Percentiles rank a stretch among this genome's conserved stretches.
phyloP scores from a whole-genome alignment of 1,284 basidiomycete genomes.

The Salmacisia buchloeana region DNA sequence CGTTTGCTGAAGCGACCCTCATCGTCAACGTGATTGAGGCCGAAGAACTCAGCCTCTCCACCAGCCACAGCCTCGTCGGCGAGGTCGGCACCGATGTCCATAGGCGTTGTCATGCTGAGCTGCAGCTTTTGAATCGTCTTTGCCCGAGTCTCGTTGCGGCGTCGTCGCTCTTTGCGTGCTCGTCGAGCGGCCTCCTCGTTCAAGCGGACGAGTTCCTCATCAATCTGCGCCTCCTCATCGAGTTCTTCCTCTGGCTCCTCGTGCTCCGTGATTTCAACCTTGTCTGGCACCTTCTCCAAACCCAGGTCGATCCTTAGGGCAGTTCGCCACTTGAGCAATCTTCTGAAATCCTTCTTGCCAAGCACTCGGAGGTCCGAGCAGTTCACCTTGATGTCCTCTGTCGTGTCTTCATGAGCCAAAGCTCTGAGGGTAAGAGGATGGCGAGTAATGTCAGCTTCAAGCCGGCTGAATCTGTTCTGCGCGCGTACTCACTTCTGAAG shows the following conservation, averaged over 20 bases:
- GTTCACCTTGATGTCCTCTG: conserved; percentile 72
- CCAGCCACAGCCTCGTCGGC: conserved; percentile 38
- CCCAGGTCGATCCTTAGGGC: conserved; percentile 66
- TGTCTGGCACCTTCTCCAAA: conserved; percentile 29
- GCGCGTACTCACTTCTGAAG: conserved; percentile 63
- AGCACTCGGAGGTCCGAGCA: conserved; percentile 91
- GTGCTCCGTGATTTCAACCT: conserved; percentile 61
- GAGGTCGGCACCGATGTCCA: conserved; percentile 83
- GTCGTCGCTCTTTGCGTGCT: conserved; percentile 72
- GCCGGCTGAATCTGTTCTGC: too few species aligned
- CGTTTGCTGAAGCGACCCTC: conserved; percentile 9
- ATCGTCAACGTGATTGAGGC: conserved; percentile 29
- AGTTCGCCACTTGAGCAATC: conserved; percentile 75
- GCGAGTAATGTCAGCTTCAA: conserved; percentile 6
- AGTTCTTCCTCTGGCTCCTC: conserved; percentile 67
- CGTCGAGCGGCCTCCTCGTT: conserved; percentile 72
- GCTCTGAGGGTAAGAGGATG: background rate
- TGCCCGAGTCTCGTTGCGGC: conserved; percentile 80
- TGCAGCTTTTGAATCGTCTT: conserved; percentile 91
- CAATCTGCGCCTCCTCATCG: conserved; percentile 60
- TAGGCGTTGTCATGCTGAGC: conserved; percentile 90
- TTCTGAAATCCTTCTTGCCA: conserved; percentile 95
- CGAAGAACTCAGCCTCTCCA: conserved; percentile 40
- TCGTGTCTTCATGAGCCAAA: conserved; percentile 59
- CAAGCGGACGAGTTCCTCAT: conserved; percentile 69